Conservation (phyloP, 73 alveolate species). For the Urostyla sp. region DNA sequence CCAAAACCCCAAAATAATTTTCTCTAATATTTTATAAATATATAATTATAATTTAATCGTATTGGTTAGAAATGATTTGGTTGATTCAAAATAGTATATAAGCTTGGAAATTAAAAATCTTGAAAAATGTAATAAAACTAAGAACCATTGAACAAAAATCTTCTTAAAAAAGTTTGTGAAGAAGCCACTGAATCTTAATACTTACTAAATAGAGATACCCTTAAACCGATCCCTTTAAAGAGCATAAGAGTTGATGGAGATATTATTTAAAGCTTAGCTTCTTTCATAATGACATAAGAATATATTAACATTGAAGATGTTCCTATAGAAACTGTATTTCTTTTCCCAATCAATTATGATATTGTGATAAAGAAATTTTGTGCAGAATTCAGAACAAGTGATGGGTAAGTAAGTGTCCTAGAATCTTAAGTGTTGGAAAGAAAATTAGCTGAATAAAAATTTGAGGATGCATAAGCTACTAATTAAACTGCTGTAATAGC, state of each 20-base stretch:
- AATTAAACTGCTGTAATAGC: slow-evolving; percentile 70
- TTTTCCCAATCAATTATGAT: slow-evolving; percentile 55
- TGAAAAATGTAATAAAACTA: no score
- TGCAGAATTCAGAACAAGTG: slow-evolving; percentile 15
- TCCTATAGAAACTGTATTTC: slow-evolving; percentile 64
- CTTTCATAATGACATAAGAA: slow-evolving; percentile 22
- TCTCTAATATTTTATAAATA: no score
- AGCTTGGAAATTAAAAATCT: no score
- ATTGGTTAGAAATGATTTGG: no score
- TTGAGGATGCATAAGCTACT: slow-evolving; percentile 64
- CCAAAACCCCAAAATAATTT: no score
- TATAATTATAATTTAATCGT: no score
- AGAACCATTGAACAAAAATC: no score
- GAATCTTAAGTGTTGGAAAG: slow-evolving; percentile 52
- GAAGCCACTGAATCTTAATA: background rate
- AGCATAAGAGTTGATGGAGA: background rate
- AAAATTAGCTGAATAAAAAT: slow-evolving; percentile 47
- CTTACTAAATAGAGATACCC: background rate
- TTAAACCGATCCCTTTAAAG: slow-evolving; percentile 39
- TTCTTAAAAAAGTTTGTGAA: no score
- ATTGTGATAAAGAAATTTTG: slow-evolving; percentile 22
- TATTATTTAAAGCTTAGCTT: background rate
- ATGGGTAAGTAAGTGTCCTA: slow-evolving; percentile 23
- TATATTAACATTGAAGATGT: slow-evolving; percentile 51
- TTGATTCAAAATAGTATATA: no score